A percentile compares a stretch with the other conserved stretches of the same genome.
These are phyloP conservation scores for Fraxinus pennsylvanica DNA, from an alignment of 257 asterid species.

Conservation along the genomic window DNA sequence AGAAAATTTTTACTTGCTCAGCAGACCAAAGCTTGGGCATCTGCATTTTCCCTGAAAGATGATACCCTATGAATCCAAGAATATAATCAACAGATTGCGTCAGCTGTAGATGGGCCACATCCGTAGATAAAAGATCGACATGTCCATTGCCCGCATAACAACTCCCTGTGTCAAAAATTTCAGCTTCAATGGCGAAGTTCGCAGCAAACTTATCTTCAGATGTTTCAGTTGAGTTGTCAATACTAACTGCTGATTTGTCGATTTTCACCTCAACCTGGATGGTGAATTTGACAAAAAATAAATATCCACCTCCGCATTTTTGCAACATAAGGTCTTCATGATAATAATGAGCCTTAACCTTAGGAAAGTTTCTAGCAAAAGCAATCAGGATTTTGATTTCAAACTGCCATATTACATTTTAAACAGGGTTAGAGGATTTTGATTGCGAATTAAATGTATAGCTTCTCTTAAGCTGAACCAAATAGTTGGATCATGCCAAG, in stretches of 20 bases:
- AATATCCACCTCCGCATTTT: not conserved
- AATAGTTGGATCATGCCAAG: slow-evolving; percentile 1
- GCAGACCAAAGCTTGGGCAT: slow-evolving; percentile 92
- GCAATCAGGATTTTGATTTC: slow-evolving; percentile 15
- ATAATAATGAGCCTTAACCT: slow-evolving; percentile 13
- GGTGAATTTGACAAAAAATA: slow-evolving; percentile 19
- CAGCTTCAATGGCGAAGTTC: slow-evolving; percentile 75
- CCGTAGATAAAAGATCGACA: slow-evolving; percentile 53
- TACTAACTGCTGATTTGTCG: slow-evolving; percentile 52
- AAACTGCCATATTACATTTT: not conserved
- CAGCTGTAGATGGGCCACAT: slow-evolving; percentile 54
- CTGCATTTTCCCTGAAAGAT: slow-evolving; percentile 64
- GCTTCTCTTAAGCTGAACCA: slow-evolving; percentile 9
- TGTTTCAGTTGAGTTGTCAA: slow-evolving; percentile 51
- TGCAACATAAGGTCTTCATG: slow-evolving; percentile 10
- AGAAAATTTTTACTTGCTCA: slow-evolving; percentile 61
- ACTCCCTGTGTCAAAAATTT: slow-evolving; percentile 65
- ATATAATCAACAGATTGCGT: slow-evolving; percentile 48
- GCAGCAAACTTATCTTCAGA: slow-evolving; percentile 46
- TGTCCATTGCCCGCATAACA: slow-evolving; percentile 41
- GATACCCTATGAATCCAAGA: slow-evolving; percentile 79
- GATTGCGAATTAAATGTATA: not conserved
- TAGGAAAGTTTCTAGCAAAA: not conserved
- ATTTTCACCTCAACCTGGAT: slow-evolving; percentile 84
- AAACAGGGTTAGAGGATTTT: not conserved